phyloP scores from a whole-genome alignment of 2,329 filamentous ascomycete species.

The Chalaropsis ovoidea region DNA sequence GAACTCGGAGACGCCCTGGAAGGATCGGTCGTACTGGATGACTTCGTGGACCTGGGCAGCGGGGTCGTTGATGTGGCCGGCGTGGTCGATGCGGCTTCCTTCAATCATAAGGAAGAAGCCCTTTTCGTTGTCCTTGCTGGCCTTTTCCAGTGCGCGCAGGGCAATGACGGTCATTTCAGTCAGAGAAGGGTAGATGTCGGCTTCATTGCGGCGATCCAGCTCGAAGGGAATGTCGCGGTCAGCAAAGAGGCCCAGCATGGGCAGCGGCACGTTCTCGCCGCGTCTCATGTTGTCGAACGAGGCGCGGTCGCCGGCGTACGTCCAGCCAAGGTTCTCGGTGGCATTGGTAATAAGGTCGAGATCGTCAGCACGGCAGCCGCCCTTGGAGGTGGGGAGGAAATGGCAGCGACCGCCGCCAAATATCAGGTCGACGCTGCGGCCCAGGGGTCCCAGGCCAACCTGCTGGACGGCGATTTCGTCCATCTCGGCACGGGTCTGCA shows the following conservation, averaged over 20 bases:
- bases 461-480: constrained; percentile 90
- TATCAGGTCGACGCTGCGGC: constrained; percentile 81
- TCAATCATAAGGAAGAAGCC: constrained; percentile 99
- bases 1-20: constrained; percentile 75
- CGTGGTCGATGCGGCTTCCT: constrained; percentile 90
- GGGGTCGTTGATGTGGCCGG: constrained; percentile 75
- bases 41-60: constrained; percentile 84
- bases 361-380: constrained; percentile 72
- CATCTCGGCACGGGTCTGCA: constrained; percentile 66
- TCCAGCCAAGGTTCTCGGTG: constrained; percentile 65
- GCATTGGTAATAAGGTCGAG: constrained; percentile 66
- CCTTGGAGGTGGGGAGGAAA: constrained; percentile 71
- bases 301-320: constrained; percentile 60
- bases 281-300: constrained; percentile 65
- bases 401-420: constrained; percentile 88
- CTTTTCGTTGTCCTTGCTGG: constrained; percentile 72
- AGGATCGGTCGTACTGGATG: constrained; percentile 83
- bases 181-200: constrained; percentile 74
- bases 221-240: constrained; percentile 79
- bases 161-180: constrained; percentile 85
- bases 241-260: constrained; percentile 78
- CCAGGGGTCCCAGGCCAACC: constrained; percentile 76
- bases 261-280: constrained; percentile 61
- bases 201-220: constrained; percentile 71
- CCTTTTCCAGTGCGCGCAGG: constrained; percentile 65